Base-by-base conservation (phyloP, 495 filamentous ascomycete species). In the Aspergillus funiculosus region DNA sequence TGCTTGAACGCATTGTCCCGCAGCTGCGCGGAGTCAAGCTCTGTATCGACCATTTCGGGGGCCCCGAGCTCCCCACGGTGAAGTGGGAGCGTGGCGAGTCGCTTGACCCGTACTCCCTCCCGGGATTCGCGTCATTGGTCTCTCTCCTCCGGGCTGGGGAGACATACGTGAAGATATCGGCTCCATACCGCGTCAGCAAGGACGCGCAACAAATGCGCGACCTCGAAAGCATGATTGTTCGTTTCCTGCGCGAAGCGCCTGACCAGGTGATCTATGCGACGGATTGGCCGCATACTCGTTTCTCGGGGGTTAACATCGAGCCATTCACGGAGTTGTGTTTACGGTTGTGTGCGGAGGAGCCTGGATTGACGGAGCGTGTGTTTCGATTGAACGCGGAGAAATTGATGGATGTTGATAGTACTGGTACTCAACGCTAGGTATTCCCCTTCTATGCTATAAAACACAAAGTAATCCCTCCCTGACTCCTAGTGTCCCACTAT, bases 231-330 rank as follows among this genome's bases (percentile, higher is more conserved):
- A 60, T 72, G 56, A 61, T 59, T 11, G 54, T 50, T 1, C 63
- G 71, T 37, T 62, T 74, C 14, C 46, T 74, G 9, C 52, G 52
- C 15, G 55, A 62, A 18, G 65, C 61, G 30, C 62, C 61, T 37
- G 40, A 62, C 31, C 54, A 62, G 19, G 57, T 71, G n/a, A 60
- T 77, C 7, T 77, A 68, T 48, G 74, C 71, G 1, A 74, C 68
- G 2, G 74, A 77, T 55, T 77, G 74, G 74, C 74, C 74, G 8
- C 72, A 76, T 53, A 77, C 74, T 9, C 66, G 73, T 17, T 74
- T 67, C 41, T 61, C 67, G 4, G 62, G 63, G 2, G 43, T 73
- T 11, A 62, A 77, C 51, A 68, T 73, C 18, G 58, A 46, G 18
- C 67, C 64, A 3, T 76, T 70, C 43, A 66, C 69, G 5, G 61